phyloP scores from a whole-genome alignment of 257 asterid genomes.

The Euphrasia confusa region DNA sequence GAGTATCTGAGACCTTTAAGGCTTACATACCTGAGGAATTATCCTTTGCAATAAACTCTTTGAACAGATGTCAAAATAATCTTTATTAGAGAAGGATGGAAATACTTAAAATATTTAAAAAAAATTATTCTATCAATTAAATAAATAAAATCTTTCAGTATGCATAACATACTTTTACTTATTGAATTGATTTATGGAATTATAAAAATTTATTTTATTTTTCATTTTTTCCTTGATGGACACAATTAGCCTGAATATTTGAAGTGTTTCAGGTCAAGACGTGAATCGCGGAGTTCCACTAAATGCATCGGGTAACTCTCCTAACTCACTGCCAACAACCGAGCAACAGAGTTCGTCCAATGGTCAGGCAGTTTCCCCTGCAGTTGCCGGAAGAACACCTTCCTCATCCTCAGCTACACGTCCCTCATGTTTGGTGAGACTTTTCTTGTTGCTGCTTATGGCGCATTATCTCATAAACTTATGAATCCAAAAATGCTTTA shows the following conservation, averaged over 20 bases:
- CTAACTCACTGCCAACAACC: conserved; percentile 59
- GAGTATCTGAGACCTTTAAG: conserved; percentile 34
- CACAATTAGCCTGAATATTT: conserved; percentile 15
- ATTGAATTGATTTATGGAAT: background rate
- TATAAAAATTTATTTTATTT: background rate
- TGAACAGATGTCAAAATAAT: background rate
- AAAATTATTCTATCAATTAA: background rate
- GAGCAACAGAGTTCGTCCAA: conserved; percentile 62
- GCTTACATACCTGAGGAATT: conserved; percentile 9
- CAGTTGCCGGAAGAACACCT: conserved; percentile 58
- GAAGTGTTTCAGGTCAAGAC: conserved; percentile 51
- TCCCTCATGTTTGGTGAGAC: conserved; percentile 27
- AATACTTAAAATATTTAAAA: background rate
- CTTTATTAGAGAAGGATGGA: background rate
- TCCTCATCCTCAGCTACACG: conserved; percentile 44
- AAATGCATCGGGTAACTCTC: conserved; percentile 47
- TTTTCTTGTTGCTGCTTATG: conserved; percentile 36
- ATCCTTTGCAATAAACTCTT: conserved; percentile 21
- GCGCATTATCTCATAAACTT: conserved; percentile 30
- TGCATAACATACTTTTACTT: background rate
- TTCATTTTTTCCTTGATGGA: background rate
- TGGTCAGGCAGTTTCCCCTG: conserved; percentile 60
- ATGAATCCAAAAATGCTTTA: conserved; percentile 3
- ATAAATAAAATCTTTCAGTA: background rate
- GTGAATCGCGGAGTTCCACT: conserved; percentile 35